Evolutionary conservation across 495 filamentous ascomycete genomes (phyloP).

Genomic region (Extremus antarcticus): DNA sequence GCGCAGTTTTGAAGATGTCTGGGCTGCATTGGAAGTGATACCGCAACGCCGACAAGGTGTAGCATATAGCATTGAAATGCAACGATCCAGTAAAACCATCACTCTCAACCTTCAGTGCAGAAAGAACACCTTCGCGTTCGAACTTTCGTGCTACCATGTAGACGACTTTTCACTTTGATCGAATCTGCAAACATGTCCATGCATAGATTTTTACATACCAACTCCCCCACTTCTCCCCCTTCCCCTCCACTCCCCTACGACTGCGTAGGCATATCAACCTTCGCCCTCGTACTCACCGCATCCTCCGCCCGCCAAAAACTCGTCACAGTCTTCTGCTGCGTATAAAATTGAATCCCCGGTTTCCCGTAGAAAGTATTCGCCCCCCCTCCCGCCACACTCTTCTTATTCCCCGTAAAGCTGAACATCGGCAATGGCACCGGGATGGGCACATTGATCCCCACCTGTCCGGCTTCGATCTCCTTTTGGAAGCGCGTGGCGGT

Average conservation of each 20-base stretch:
- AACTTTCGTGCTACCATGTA: too few relatives aligned
- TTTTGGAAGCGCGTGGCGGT: constrained; percentile 55
- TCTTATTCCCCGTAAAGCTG: constrained; percentile 97
- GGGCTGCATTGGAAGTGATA: too few relatives aligned
- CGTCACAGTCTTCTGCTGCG: constrained; percentile 94
- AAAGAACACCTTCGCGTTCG: too few relatives aligned
- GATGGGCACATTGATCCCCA: constrained; percentile 60
- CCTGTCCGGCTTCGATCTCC: constrained; percentile 68
- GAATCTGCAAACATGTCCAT: too few relatives aligned
- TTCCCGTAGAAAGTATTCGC: constrained; percentile 93
- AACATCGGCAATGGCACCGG: constrained; percentile 91
- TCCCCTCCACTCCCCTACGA: constrained; percentile 10
- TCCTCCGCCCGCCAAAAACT: constrained; percentile 82
- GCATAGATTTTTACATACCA: too few relatives aligned
- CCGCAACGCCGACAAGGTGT: too few relatives aligned
- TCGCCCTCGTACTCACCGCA: constrained; percentile 67
- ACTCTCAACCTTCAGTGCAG: too few relatives aligned
- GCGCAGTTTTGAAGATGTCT: constrained; percentile 13
- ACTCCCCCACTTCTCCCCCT: background rate
- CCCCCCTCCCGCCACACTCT: constrained; percentile 83
- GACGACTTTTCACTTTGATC: too few relatives aligned
- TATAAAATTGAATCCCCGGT: constrained; percentile 86
- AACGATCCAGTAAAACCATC: too few relatives aligned
- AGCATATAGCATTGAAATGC: too few relatives aligned
- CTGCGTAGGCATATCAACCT: constrained; percentile 91